Base-by-base conservation (phyloP, 1,139 yeast genomes). In the Saccharomyces hybrid region DNA sequence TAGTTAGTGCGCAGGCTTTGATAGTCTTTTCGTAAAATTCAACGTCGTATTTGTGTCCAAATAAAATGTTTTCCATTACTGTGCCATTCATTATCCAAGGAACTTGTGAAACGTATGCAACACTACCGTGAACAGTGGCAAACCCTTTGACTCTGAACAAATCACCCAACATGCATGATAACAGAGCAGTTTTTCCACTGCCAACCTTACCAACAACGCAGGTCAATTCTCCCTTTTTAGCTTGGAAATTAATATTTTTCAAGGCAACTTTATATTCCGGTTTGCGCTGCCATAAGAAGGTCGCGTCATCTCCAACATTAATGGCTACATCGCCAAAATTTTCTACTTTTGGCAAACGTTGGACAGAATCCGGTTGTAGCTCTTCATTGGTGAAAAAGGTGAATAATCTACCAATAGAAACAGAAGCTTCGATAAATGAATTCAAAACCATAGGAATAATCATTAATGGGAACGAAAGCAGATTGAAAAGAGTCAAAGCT, bases 51-150 rank as follows among this genome's bases (percentile, higher is more conserved):
- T 82, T 84, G 70, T 87, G 88, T 32, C 98, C 98, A 73, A 93
- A 93, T 59, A 89, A 70, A 65, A 93, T 87, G 66, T 93, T 93
- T 41, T 91, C 97, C 64, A 83, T 86, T 14, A 93, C 90, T 6
- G 95, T 77, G 49, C 96, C 97, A 68, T 93, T 93, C 88, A 89
- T 88, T 57, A 93, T 89, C 98, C 98, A 93, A 1, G 98, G 83
- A n/a, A 79, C 76, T 73, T 93, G 99, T 3, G 97, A 86, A 48
- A 88, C 97, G 71, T 91, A 93, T 0, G 98, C 97, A 47, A 90
- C 77, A 49, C 80, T 78, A 52, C 99, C 99, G 64, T 81, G 85
- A 32, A 87, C 79, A 38, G 75, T 75, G 2, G 88, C 95, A 44
- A 78, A 74, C 54, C 99, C 99, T 53, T 81, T 81, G 30, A 85